Percentiles rank a stretch among this genome's conserved stretches.
Evolutionary conservation across 163 green algal species (phyloP).

Genomic region (Prototheca cutis): DNA sequence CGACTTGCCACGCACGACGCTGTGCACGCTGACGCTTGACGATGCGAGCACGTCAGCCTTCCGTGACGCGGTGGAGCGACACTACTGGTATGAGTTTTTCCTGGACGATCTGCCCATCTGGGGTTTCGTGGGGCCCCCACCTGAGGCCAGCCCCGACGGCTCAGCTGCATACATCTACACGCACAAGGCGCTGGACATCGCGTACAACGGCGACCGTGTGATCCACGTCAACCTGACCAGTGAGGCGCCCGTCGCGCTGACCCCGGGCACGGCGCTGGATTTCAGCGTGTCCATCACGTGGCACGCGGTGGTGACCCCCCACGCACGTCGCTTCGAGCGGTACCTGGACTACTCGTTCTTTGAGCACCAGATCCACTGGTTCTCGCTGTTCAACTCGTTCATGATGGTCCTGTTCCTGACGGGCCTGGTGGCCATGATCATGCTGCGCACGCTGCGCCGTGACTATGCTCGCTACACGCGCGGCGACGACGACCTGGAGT

Average conservation of each 20-base stretch:
- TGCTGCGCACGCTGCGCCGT: slow-evolving; percentile 87
- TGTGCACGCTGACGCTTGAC: slow-evolving; percentile 64
- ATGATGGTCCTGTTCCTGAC: slow-evolving; percentile 99
- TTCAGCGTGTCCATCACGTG: slow-evolving; percentile 88
- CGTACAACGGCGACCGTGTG: slow-evolving; percentile 83
- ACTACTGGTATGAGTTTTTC: slow-evolving; percentile 97
- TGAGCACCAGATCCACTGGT: slow-evolving; percentile 99
- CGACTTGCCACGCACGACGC: slow-evolving; percentile 50
- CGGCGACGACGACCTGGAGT: slow-evolving; percentile 54
- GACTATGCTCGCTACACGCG: slow-evolving; percentile 61
- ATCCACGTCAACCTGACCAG: slow-evolving; percentile 93
- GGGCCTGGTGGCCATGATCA: slow-evolving; percentile 91
- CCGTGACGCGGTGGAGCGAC: slow-evolving; percentile 59
- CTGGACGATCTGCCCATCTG: slow-evolving; percentile 87
- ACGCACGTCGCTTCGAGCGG: slow-evolving; percentile 76
- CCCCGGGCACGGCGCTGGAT: slow-evolving; percentile 48
- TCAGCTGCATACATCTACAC: slow-evolving; percentile 73
- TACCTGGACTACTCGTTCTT: slow-evolving; percentile 99
- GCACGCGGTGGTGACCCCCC: slow-evolving; percentile 58
- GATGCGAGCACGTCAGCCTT: slow-evolving; percentile 53
- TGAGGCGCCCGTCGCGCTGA: slow-evolving; percentile 55
- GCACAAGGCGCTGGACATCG: slow-evolving; percentile 87
- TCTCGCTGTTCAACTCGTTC: slow-evolving; percentile 97
- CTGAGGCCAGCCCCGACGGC: slow-evolving; percentile 46
- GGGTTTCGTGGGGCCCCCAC: slow-evolving; percentile 80